Conservation (phyloP, 352 stramenopile species). For the Poterioochromonas sp. region DNA sequence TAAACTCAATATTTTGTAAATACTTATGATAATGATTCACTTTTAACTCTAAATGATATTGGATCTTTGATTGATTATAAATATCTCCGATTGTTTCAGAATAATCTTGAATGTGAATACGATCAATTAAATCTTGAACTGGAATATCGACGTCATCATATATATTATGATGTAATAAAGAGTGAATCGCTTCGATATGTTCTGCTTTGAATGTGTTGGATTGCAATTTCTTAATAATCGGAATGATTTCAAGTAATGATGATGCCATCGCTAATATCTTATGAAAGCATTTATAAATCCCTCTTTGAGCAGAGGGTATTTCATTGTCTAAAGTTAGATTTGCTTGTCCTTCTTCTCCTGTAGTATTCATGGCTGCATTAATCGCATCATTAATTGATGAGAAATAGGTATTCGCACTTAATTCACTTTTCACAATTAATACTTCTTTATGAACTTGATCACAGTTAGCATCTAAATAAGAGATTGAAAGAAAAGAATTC, state of each 20-base stretch:
- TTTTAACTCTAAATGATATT: neutral
- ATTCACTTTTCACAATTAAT: neutral
- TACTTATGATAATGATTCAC: neutral
- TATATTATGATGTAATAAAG: neutral
- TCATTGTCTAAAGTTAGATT: too few species aligned
- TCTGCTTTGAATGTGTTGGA: neutral
- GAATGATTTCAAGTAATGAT: neutral
- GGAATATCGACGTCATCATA: neutral
- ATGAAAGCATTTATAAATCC: too few species aligned
- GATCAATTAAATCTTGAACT: neutral
- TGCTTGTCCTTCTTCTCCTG: too few species aligned
- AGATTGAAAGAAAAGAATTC: neutral
- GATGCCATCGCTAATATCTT: too few species aligned
- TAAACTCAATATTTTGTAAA: neutral
- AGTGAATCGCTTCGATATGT: neutral
- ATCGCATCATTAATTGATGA: neutral
- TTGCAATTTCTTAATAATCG: constrained; percentile 18
- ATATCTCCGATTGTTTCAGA: neutral
- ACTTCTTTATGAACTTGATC: neutral
- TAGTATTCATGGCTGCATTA: too few species aligned
- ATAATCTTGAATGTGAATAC: neutral
- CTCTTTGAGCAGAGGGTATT: too few species aligned
- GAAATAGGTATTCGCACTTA: neutral
- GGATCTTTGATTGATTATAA: neutral
- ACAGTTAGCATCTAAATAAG: neutral